Evolutionary conservation across 2,329 filamentous ascomycete genomes (phyloP), one percentile per base, ranked within the genome.

Genomic region (Diaporthe eres): DNA sequence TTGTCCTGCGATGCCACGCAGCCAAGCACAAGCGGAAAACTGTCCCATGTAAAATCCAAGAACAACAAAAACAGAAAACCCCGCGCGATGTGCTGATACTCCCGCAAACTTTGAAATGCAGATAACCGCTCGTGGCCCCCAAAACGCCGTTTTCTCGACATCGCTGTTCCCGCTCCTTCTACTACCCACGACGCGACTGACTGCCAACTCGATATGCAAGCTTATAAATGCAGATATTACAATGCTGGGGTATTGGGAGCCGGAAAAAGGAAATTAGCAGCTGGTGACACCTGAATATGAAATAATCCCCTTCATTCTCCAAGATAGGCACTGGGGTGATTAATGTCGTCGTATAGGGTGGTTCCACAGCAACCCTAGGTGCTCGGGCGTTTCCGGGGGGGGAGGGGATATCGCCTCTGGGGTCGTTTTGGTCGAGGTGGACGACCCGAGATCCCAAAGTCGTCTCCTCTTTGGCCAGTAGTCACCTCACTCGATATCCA

Each of bases 71-170:
- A 10, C 47, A 55, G 34, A 53, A 75, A 51, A 42, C 37, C 72
- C 67, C 53, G 49, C 65, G 60, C 51, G 61, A 61, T 47, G 42
- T 53, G 63, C 55, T 28, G 19, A 34, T 25, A 28, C 51, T 71
- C 58, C 37, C 31, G 49, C 68, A 58, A 37, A 39, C 47, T 53
- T 25, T 53, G 53, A 65, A 55, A 65, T 51, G 70, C 71, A 70
- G 39, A 65, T 22, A 37, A 51, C 25, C 37, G 28, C 28, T 22
- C 37, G 49, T 55, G 65, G 34, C 47, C 49, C 49, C 25, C 31
- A 63, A 44, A 76, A 76, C 75, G 71, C 75, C 75, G n/a, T 61
- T 42, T 71, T 72, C 61, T 71, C 72, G 63, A 71, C 65, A 76
- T 74, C 65, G 75, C 71, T 76, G 75, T 77, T 73, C 61, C 68